A percentile compares a stretch with the other conserved stretches of the same genome.
These are phyloP conservation scores for Brettanomyces bruxellensis DNA, from an alignment of 805 yeast species.

Conservation along the genomic window DNA sequence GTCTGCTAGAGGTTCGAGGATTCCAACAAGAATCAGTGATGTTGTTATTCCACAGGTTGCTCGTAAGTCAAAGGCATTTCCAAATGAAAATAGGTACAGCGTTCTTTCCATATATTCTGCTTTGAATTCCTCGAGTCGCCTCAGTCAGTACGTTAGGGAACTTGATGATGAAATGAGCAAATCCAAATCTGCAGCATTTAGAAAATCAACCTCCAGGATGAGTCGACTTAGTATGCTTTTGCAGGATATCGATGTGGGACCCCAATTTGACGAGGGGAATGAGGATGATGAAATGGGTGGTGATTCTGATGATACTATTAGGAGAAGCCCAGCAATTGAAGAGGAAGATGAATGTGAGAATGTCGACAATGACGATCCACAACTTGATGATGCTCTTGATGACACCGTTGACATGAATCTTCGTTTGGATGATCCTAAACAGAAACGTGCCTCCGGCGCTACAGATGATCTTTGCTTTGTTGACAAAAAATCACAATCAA, in stretches of 20 bases:
- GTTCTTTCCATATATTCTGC: constrained; percentile 68
- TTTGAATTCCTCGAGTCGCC: constrained; percentile 51
- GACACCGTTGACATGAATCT: constrained; percentile 18
- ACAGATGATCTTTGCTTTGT: constrained; percentile 25
- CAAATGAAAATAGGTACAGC: constrained; percentile 57
- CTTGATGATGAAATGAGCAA: constrained; percentile 12
- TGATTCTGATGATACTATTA: constrained; percentile 2
- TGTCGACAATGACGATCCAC: not conserved
- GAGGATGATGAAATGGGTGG: constrained; percentile 14
- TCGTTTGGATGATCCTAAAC: not conserved
- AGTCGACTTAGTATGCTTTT: constrained; percentile 1
- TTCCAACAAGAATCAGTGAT: constrained; percentile 48
- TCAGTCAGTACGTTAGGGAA: constrained; percentile 34
- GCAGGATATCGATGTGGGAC: not conserved
- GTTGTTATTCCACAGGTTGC: constrained; percentile 65
- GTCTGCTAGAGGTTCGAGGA: constrained; percentile 17
- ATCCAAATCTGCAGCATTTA: not conserved
- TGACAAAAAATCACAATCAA: constrained; percentile 19
- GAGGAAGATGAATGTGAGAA: not conserved
- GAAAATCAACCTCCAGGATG: not conserved
- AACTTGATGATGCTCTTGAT: constrained; percentile 1
- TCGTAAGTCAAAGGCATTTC: constrained; percentile 54
- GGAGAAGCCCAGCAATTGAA: not conserved
- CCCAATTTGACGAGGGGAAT: not conserved
- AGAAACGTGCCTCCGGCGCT: constrained; percentile 4